Evolutionary conservation across 352 stramenopile genomes (phyloP), one percentile per base, ranked within the genome.

Genomic region (Globisporangium acanthophoron): DNA sequence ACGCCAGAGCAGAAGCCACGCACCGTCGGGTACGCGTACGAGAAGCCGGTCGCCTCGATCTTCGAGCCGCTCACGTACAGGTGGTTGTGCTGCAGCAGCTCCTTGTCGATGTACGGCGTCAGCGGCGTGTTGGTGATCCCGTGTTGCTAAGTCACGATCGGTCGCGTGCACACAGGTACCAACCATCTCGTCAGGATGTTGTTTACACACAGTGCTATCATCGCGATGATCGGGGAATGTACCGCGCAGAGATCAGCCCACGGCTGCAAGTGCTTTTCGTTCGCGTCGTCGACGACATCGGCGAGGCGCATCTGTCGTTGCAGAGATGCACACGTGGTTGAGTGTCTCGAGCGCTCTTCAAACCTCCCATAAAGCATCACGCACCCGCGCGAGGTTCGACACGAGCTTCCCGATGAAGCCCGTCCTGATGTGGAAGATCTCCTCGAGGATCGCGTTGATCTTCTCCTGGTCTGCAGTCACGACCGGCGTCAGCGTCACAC

Each of bases 211-310:
- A 31, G 9, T 5, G 45, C n/a, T 33, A 20, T 18, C 46, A 16
- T 13, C 4, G 24, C n/a, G 20, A 13, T 27, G 49, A 49, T 2
- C 27, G 13, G n/a, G 8, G 35, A 55, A 33, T 50, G 54, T 70
- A 87, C 85, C 62, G 73, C 56, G 54, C 85, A 95, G 24, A 95
- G 71, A 62, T 95, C 83, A 16, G 83, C 87, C 85, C 85, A 95
- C 1, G 85, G 85, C 61, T 88, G 78, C 81, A 95, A 90, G 65
- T 95, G 85, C 73, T 95, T 95, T 52, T 95, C 85, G 55, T 95
- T 95, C n/a, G 84, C 84, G 61, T 93, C 82, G 61, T 95, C 74
- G n/a, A 92, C 85, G 48, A 93, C 82, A 51, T 92, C 82, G 40
- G 76, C 69, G 7, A 95, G 72, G 8, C 80, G 80, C 47, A 95